phyloP scores from a whole-genome alignment of 2,329 filamentous ascomycete species.

The Uncinocarpus reesii region DNA sequence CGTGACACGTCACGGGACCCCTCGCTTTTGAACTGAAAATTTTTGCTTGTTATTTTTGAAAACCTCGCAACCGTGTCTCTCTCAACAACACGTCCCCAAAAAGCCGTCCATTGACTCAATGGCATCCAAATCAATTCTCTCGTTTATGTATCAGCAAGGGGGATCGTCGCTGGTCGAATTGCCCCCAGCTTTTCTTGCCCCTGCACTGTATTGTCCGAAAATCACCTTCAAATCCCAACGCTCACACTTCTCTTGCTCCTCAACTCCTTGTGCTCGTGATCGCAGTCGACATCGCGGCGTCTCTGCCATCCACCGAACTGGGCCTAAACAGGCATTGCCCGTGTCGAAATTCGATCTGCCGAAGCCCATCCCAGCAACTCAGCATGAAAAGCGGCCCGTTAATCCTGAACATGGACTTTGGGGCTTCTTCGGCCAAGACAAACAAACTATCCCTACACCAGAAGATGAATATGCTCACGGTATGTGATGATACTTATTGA shows the following conservation, averaged over 20 bases:
- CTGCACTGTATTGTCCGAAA: slow-evolving; percentile 21
- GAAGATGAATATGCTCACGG: slow-evolving; percentile 61
- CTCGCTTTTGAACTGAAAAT: neutral
- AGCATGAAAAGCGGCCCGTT: slow-evolving; percentile 38
- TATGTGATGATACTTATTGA: slow-evolving; percentile 25
- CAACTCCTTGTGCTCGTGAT: slow-evolving; percentile 46
- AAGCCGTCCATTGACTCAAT: too few relatives aligned
- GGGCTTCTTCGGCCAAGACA: slow-evolving; percentile 72
- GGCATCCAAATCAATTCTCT: slow-evolving; percentile 29
- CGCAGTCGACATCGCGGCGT: slow-evolving; percentile 71
- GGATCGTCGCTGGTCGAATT: slow-evolving; percentile 29
- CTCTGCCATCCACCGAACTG: slow-evolving; percentile 68
- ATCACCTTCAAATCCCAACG: slow-evolving; percentile 9
- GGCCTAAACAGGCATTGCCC: slow-evolving; percentile 62
- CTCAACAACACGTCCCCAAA: slow-evolving; percentile 5
- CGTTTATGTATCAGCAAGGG: slow-evolving; percentile 28
- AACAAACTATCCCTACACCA: slow-evolving; percentile 60
- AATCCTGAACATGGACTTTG: slow-evolving; percentile 78
- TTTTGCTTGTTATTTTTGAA: neutral
- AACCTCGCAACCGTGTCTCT: slow-evolving; percentile 5
- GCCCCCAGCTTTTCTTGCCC: slow-evolving; percentile 38
- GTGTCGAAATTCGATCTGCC: slow-evolving; percentile 64
- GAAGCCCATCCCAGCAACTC: slow-evolving; percentile 53
- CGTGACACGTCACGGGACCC: too few relatives aligned
- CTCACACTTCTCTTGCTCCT: slow-evolving; percentile 18